Base-by-base conservation (phyloP, 2,329 filamentous ascomycete species). In the Colletotrichum australisinense region DNA sequence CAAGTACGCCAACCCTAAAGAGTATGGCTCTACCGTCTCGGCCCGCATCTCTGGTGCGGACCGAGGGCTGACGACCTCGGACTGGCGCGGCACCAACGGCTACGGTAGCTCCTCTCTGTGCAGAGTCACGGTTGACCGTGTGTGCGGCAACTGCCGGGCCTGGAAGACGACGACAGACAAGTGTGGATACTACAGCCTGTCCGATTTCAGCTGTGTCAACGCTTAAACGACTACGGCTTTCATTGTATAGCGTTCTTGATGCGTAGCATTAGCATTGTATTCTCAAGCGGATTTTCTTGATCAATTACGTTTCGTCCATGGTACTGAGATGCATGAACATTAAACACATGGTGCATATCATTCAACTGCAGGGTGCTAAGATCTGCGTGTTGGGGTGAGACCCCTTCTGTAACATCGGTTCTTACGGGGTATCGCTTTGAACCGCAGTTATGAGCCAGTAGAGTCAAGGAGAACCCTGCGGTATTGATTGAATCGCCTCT, bases 81-180 rank as follows among this genome's bases (percentile, higher is more conserved):
- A 68, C 28, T 68, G 65, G 65, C 26, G 22, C 16, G 57, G 65
- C 35, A 38, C 57, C 26, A 26, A 62, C 16, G 56, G 65, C 22
- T 38, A 24, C 22, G n/a, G 26, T 6, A 14, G 26, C 26, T 12
- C 65, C 1, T 68, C 35, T 6, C 42, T 67, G 19, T 68, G 65
- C 56, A 68, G 65, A 30, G 65, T 68, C 5, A 68, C 65, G 7
- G 65, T 68, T 1, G 30, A 68, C 3, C 65, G 65, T 11, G 65
- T 63, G 19, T 68, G 65, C 49, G 57, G 57, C 16, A 16, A 62
- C 65, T 68, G 65, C 22, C 14, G 11, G n/a, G 42, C 65, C 2
- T 68, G 65, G 65, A 63, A 63, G 46, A 55, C 57, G 16, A 68
- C 56, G 57, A 68, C 65, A 30, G 38, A 60, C 7, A 53, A 67